A percentile compares a stretch with the other conserved stretches of the same genome.
These are phyloP conservation scores for Eucalyptus tenuipes DNA, from an alignment of 345 rosid genomes.

Conservation along the genomic window DNA sequence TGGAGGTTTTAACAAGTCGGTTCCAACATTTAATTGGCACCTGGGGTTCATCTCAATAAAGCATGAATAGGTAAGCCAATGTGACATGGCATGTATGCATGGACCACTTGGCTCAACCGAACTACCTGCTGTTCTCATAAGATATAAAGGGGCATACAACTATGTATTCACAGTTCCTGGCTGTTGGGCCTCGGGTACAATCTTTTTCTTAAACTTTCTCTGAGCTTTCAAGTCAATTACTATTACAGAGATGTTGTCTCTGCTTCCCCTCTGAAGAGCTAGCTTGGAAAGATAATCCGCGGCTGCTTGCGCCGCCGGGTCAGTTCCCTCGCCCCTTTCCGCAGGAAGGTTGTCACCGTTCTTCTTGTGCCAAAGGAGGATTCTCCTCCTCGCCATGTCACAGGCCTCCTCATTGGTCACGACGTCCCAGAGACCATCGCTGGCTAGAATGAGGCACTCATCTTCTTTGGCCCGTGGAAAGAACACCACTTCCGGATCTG, in stretches of 20 bases:
- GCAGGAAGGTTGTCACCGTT: conserved; percentile 17
- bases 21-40: background rate
- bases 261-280: conserved; percentile 73
- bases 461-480: conserved; percentile 51
- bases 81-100: background rate
- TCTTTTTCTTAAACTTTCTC: conserved; percentile 36
- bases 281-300: conserved; percentile 50
- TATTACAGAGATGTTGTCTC: conserved; percentile 66
- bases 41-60: background rate
- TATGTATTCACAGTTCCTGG: background rate
- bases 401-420: conserved; percentile 64
- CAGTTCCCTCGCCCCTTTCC: conserved; percentile 23
- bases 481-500: conserved; percentile 59
- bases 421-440: conserved; percentile 83
- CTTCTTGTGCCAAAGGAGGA: conserved; percentile 56
- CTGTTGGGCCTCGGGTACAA: background rate
- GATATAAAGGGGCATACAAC: background rate
- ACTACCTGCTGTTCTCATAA: background rate
- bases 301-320: conserved; percentile 71
- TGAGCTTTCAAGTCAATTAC: conserved; percentile 64
- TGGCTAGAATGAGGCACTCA: conserved; percentile 67
- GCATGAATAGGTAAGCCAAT: background rate
- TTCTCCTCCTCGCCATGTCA: conserved; percentile 42
- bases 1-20: background rate
- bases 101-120: background rate